Evolutionary conservation across 2,329 filamentous ascomycete species (phyloP), one percentile per base, ranked within the genome.

Genomic region (Ophiostoma quercus): DNA sequence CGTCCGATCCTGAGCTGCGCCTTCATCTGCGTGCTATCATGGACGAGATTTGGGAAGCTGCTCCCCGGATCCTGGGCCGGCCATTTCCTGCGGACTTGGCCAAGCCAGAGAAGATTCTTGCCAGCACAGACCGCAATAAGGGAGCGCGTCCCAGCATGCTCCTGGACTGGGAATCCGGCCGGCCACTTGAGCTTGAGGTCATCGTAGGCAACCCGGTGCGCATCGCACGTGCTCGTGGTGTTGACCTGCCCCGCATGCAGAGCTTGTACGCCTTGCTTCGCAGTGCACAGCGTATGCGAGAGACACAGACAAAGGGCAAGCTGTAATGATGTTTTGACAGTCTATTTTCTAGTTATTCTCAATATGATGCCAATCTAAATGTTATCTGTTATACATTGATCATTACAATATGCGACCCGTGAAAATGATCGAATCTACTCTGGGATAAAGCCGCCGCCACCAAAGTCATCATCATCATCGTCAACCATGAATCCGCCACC

Each of bases 131-230:
- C 78, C 81, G 84, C 72, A 91, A 91, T 74, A 84, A 82, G 43
- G 89, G 88, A 0, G 87, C 86, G 22, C 84, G 85, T 74, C 86
- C 86, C 37, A 88, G 85, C 74, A 92, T 92, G 90, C 80, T 90
- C 74, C 78, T 89, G 16, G 90, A 92, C 75, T 91, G 88, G 88
- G 87, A 90, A 77, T 83, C 82, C 1, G 86, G 87, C 0, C 82
- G 87, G 75, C 84, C 84, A 57, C 83, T 92, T 82, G 90, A 92
- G 80, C 77, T 92, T 67, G 90, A 92, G 78, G 89, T 90, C 47
- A 90, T 92, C 57, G 76, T 92, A 32, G 89, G 90, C 1, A 91
- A 92, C 76, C 88, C 89, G 0, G 85, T 91, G 39, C 80, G 87
- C 73, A 87, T 90, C 66, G 89, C 89, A 11, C 80, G 86, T 73